These are phyloP conservation scores for Phialocephala sp. DNA, from an alignment of 2,329 filamentous ascomycete genomes.

Conservation along the genomic window DNA sequence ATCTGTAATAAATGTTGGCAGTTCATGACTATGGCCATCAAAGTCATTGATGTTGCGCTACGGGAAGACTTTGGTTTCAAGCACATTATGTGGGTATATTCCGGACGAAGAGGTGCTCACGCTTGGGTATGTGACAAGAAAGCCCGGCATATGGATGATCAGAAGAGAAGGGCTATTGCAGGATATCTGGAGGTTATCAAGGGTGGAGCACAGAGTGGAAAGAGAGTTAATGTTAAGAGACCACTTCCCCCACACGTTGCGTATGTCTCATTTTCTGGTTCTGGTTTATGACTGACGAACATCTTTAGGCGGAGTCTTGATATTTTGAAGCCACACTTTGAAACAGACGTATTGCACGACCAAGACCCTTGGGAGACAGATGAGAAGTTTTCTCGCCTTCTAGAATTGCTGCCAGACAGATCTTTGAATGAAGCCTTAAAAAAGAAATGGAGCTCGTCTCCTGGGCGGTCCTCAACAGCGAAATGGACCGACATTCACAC, in stretches of 20 bases:
- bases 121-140: slow-evolving; percentile 96
- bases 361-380: slow-evolving; percentile 84
- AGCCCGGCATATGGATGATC: slow-evolving; percentile 83
- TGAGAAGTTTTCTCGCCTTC: slow-evolving; percentile 76
- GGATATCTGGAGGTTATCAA: slow-evolving; percentile 90
- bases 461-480: slow-evolving; percentile 73
- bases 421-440: slow-evolving; percentile 77
- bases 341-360: slow-evolving; percentile 76
- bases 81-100: slow-evolving; percentile 99
- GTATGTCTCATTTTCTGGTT: slow-evolving; percentile 49
- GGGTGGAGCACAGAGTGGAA: slow-evolving; percentile 83
- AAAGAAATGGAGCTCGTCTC: slow-evolving; percentile 89
- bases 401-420: slow-evolving; percentile 84
- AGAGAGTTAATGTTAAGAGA: slow-evolving; percentile 82
- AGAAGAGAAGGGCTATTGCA: slow-evolving; percentile 82
- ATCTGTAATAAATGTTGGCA: slow-evolving; percentile 96
- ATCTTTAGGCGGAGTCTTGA: slow-evolving; percentile 75
- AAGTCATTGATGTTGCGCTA: slow-evolving; percentile 85
- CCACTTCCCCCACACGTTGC: slow-evolving; percentile 89
- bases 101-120: slow-evolving; percentile 93
- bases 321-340: slow-evolving; percentile 83
- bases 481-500: slow-evolving; percentile 97
- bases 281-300: slow-evolving; percentile 19
- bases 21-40: slow-evolving; percentile 98
- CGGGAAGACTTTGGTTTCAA: slow-evolving; percentile 95